A percentile compares a stretch with the other conserved stretches of the same genome.
Evolutionary conservation across 495 filamentous ascomycete genomes (phyloP).

Genomic region (Talaromyces adpressus): DNA sequence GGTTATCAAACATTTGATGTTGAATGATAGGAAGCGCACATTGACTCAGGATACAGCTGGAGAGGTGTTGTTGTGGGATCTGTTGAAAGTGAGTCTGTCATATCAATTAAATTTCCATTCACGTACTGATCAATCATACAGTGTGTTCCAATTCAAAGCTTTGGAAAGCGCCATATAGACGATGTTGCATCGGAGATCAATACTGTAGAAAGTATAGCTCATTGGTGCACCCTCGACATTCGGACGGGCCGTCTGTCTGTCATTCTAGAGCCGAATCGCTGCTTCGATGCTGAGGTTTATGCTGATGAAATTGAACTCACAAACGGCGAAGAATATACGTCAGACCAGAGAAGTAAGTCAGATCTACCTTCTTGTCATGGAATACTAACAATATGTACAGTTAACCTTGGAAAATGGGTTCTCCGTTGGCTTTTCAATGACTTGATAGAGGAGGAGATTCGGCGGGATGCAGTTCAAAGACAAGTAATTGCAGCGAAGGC

Average conservation of each 20-base stretch:
- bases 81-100: conserved; percentile 57
- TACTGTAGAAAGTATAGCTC: conserved; percentile 78
- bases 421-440: conserved; percentile 86
- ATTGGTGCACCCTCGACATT: conserved; percentile 94
- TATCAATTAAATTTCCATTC: conserved; percentile 6
- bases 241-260: conserved; percentile 86
- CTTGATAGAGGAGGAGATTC: conserved; percentile 83
- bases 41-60: conserved; percentile 91
- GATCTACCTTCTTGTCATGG: neutral
- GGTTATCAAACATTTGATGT: conserved; percentile 82
- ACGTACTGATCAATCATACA: conserved; percentile 20
- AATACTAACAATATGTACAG: conserved; percentile 34
- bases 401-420: conserved; percentile 97
- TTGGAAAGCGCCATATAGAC: conserved; percentile 89
- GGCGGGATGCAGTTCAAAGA: conserved; percentile 68
- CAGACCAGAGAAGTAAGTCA: conserved; percentile 86
- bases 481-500: conserved; percentile 54
- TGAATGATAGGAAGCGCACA: conserved; percentile 85
- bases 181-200: conserved; percentile 86
- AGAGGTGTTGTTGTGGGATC: conserved; percentile 94
- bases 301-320: conserved; percentile 75
- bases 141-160: conserved; percentile 79
- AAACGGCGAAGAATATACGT: conserved; percentile 70
- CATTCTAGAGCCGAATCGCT: conserved; percentile 88
- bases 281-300: conserved; percentile 97